Percentiles rank a stretch among this genome's conserved stretches.
These are phyloP conservation scores for Fraxinus cuspidata DNA, from an alignment of 257 asterid genomes.

Conservation along the genomic window DNA sequence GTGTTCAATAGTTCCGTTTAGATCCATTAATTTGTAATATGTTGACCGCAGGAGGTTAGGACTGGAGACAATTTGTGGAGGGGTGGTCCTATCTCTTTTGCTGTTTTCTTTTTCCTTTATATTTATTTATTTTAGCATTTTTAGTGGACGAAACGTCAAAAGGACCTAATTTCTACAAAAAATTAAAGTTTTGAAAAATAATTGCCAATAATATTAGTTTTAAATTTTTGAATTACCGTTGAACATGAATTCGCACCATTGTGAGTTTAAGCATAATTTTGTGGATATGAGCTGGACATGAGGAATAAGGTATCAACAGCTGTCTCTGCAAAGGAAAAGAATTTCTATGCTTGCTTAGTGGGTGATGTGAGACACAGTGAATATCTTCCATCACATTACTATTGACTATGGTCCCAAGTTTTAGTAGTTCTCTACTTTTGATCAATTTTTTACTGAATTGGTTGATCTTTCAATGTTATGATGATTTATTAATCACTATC, in stretches of 20 bases:
- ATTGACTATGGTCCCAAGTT: neutral
- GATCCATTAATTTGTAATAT: too few relatives aligned
- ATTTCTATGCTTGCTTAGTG: neutral
- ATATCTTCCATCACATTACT: neutral
- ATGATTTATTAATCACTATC: neutral
- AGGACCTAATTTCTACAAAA: neutral
- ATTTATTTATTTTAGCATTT: neutral
- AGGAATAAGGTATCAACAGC: neutral
- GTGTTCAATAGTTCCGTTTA: neutral
- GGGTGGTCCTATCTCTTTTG: neutral
- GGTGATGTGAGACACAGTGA: neutral
- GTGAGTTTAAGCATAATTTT: too few relatives aligned
- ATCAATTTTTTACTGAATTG: neutral
- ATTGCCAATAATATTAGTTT: neutral
- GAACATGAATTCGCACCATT: neutral
- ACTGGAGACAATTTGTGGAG: neutral
- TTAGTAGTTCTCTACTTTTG: neutral
- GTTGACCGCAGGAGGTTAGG: neutral
- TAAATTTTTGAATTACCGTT: neutral
- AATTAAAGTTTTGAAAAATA: too few relatives aligned
- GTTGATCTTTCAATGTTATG: neutral
- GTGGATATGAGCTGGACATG: neutral
- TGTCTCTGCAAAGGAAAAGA: neutral
- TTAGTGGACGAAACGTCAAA: neutral
- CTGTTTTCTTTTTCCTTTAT: too few relatives aligned